Evolutionary conservation across 192 early-diverging fungal species (phyloP).

Genomic region (Backusella tarrabulga): DNA sequence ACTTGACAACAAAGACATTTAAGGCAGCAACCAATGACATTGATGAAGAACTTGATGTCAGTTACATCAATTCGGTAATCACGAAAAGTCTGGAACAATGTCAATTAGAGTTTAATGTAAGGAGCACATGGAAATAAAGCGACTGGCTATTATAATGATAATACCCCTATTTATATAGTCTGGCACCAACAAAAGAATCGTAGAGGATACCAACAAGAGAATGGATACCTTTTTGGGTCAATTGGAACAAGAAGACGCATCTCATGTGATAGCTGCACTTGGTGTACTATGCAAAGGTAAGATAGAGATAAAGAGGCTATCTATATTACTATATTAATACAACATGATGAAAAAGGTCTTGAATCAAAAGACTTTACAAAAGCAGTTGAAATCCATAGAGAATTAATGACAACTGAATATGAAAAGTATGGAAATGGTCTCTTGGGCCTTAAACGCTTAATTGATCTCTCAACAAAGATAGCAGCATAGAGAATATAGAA

Average conservation of each 20-base stretch:
- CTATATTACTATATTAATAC: neutral
- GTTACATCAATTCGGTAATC: neutral
- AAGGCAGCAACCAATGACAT: neutral
- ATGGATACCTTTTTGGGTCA: neutral
- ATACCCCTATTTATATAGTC: neutral
- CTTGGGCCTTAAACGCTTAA: conserved; percentile 45
- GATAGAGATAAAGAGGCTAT: too few relatives aligned
- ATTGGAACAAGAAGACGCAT: conserved; percentile 3
- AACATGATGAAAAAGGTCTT: conserved; percentile 24
- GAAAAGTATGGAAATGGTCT: conserved; percentile 47
- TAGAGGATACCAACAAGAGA: conserved; percentile 7
- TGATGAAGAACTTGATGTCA: neutral
- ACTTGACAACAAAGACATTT: neutral
- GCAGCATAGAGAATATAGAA: neutral
- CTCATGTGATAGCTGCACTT: neutral
- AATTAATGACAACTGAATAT: conserved; percentile 48
- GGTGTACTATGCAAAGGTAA: neutral
- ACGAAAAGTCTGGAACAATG: neutral
- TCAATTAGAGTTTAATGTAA: neutral
- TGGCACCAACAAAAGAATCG: conserved; percentile 9
- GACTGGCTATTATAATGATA: too few relatives aligned
- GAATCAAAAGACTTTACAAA: conserved; percentile 34
- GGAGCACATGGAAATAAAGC: too few relatives aligned
- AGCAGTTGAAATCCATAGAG: conserved; percentile 37
- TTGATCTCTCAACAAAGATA: conserved; percentile 31